Evolutionary conservation across 306 rosid species (phyloP), one percentile per base, ranked within the genome.

Genomic region (Hippophae gyantsensis): DNA sequence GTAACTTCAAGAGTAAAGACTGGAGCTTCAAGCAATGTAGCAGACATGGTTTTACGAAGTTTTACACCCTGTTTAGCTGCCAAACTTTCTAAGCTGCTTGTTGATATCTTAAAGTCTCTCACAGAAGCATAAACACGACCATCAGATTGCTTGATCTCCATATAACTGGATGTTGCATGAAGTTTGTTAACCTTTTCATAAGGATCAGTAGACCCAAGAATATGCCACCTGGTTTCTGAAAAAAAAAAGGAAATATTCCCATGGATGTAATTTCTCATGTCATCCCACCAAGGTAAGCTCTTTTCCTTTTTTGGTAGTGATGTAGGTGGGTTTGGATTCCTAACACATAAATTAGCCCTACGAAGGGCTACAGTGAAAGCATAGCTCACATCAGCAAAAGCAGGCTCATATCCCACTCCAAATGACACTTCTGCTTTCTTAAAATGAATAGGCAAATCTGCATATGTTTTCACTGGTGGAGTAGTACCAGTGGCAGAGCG

Each of bases 261-360:
- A 65, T 93, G 99, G 47, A 89, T 86, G 77, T 88, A 93, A 79
- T 86, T 79, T 81, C 99, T 88, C 76, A 84, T 79, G 78, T 93
- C 99, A 77, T 93, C 99, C 99, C 99, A 93, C 99, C 99, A 93
- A 43, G 99, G 99, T 76, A 93, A 84, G 73, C 86, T 89, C 67
- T 85, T 82, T 69, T 93, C 99, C 73, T 86, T 93, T 75, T 93
- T 93, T 7, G 84, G 89, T 8, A 86, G 86, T 62, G 82, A 66
- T 32, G 38, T 32, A 32, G 38, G 38, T 32, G 66, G 79, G 64
- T 74, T 55, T 58, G 11, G 56, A 65, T 78, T 65, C 72, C 77
- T 80, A 8, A 81, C 69, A 75, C 94, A 82, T 54, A 93, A 82
- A 84, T 93, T 86, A 68, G 99, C 99, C 84, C 99, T 84, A 48